Conservation (phyloP, 2,329 filamentous ascomycete species). For the Akanthomyces dipterigenus region DNA sequence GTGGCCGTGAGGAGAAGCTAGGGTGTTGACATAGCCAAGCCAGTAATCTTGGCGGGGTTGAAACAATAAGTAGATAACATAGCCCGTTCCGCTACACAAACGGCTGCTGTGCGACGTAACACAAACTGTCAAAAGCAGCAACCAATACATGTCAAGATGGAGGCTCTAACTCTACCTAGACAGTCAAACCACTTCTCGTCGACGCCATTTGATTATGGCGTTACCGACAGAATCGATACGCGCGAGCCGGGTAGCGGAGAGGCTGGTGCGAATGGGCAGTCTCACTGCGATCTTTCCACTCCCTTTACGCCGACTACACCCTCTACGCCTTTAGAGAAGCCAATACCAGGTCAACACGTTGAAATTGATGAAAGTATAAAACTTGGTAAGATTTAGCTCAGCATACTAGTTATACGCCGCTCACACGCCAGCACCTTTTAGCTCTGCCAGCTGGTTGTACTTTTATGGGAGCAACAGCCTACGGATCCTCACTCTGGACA, state of each 20-base stretch:
- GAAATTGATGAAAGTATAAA: background rate
- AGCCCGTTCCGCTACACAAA: background rate
- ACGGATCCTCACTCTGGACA: background rate
- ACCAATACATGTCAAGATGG: background rate
- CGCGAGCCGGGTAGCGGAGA: background rate
- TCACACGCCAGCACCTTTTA: background rate
- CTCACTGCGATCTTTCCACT: background rate
- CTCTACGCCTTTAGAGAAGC: background rate
- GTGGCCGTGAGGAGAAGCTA: too few relatives aligned
- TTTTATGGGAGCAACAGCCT: background rate
- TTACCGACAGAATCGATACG: background rate
- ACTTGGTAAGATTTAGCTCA: background rate
- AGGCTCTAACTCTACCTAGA: background rate
- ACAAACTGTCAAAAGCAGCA: background rate
- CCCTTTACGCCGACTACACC: background rate
- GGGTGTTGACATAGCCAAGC: too few relatives aligned
- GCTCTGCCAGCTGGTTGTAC: background rate
- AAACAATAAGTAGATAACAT: background rate
- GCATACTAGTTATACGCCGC: background rate
- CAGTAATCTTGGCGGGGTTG: too few relatives aligned
- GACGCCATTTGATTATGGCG: background rate
- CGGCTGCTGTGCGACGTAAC: background rate
- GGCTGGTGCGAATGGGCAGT: rapidly evolving
- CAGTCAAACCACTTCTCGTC: background rate
- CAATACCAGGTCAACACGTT: background rate